Evolutionary conservation across 2,329 filamentous ascomycete species (phyloP), one percentile per base, ranked within the genome.

Genomic region (Ambrosiella xylebori): DNA sequence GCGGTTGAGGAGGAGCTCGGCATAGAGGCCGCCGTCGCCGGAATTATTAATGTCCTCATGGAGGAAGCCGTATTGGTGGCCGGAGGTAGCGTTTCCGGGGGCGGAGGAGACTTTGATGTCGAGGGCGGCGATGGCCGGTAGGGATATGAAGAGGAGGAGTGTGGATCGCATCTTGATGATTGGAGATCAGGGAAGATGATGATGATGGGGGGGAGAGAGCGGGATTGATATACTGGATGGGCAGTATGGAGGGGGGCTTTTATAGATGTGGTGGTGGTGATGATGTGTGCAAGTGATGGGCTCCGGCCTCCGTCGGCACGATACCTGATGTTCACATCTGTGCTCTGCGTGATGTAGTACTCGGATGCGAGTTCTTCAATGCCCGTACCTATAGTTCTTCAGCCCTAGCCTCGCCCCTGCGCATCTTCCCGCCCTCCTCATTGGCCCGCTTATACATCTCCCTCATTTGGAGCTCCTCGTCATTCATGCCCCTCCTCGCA

Each of bases 11-110:
- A 88, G 77, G 58, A 88, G 68, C 65, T 88, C 83, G 54, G 80
- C 84, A 65, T 88, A 87, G 61, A 87, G 78, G 4, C 84, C 84
- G 19, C 84, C 84, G 65, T 88, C 84, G 1, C 84, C 83, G 1
- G 79, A 82, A 66, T 85, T 79, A 67, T 81, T 81, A 66, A 83
- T 83, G 57, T 81, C 78, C 76, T 74, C 72, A 54, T 74, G 72
- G 2, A 74, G 65, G 61, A 74, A 72, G 0, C 72, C 72, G 62
- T 74, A 74, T 59, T 73, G 72, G 56, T 73, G 71, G 11, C 70
- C 70, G 15, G 69, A 71, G 0, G 72, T 74, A 11, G 65, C 66
- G 57, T 74, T 74, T 2, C 72, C 72, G 5, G 71, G 70, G 1
- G 66, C 65, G 1, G 66, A 66, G 9, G 65, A 65, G 3, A 74